Evolutionary conservation across 768 basidiomycete species (phyloP).

Genomic region (Serendipita sp.): DNA sequence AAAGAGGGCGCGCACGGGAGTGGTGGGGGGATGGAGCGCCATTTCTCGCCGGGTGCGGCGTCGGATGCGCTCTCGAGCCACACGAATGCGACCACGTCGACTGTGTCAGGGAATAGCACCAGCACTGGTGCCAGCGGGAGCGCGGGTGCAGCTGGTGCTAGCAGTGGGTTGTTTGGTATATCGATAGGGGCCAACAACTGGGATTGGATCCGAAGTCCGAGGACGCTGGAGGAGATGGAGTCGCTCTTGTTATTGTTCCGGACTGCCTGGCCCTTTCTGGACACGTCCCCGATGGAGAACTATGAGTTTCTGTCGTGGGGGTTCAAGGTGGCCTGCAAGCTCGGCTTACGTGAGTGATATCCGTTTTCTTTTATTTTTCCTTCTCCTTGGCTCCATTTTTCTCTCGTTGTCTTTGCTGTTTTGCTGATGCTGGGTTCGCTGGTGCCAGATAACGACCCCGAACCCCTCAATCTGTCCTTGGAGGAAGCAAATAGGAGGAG

Average conservation of each 20-base stretch:
- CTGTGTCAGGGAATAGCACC: no score
- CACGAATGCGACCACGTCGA: no score
- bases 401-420: not conserved
- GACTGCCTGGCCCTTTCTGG: not conserved
- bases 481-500: not conserved
- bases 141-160: no score
- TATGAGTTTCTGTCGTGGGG: constrained; percentile 3
- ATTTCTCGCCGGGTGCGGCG: no score
- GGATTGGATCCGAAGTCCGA: not conserved
- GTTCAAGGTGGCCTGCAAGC: not conserved
- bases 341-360: not conserved
- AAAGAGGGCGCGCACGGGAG: no score
- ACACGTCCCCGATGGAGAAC: not conserved
- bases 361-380: no score
- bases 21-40: no score
- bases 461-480: not conserved
- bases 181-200: no score
- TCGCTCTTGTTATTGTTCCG: not conserved
- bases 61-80: no score
- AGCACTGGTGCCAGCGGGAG: no score
- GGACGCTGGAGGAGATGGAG: not conserved
- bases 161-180: no score
- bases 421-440: not conserved
- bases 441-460: not conserved
- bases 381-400: not conserved